Base-by-base conservation (phyloP, 2,329 filamentous ascomycete genomes). In the Daldinia sp. region DNA sequence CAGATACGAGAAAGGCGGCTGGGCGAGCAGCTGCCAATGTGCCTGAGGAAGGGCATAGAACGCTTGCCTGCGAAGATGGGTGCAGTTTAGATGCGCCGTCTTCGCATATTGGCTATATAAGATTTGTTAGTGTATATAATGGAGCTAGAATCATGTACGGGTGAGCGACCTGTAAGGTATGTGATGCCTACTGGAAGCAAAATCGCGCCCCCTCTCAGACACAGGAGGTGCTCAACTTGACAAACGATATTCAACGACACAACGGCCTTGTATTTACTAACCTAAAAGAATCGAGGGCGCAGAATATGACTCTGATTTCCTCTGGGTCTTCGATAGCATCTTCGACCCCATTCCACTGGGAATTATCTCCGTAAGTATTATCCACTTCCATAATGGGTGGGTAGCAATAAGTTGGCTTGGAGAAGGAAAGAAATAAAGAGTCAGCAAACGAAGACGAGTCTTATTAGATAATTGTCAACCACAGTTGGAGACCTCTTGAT, bases 11-110 rank as follows among this genome's bases (percentile, higher is more conserved):
- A 98, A 97, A 0, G 94, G 95, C 0, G 92, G 90, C 4, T 87
- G 87, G 0, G 93, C 90, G 0, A 99, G 87, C 77, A 97, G 86
- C 75, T 92, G 88, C 90, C 93, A 96, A 78, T 99, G 94, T 1
- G 87, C 84, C 65, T 91, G 89, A 1, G 95, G 93, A 5, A 99
- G 86, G 7, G 94, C 92, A 79, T 98, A 99, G 81, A 99, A 98
- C 13, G 93, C 92, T 79, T 96, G 94, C 30, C 97, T 90, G 23
- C 96, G 91, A 18, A 94, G 87, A 79, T 98, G 95, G 4, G 95
- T 98, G 71, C 92, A 91, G 80, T 97, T 97, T 82, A 92, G 92
- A 79, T 98, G 95, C 4, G 94, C 92, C 26, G 90, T 88, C 75
- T 90, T 92, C 71, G 92, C 90, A 79, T 98, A 98, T 81, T 94